Percentiles rank a stretch among this genome's conserved stretches.
These are phyloP conservation scores for Whalleya microplaca DNA, from an alignment of 2,329 filamentous ascomycete species.

Conservation along the genomic window DNA sequence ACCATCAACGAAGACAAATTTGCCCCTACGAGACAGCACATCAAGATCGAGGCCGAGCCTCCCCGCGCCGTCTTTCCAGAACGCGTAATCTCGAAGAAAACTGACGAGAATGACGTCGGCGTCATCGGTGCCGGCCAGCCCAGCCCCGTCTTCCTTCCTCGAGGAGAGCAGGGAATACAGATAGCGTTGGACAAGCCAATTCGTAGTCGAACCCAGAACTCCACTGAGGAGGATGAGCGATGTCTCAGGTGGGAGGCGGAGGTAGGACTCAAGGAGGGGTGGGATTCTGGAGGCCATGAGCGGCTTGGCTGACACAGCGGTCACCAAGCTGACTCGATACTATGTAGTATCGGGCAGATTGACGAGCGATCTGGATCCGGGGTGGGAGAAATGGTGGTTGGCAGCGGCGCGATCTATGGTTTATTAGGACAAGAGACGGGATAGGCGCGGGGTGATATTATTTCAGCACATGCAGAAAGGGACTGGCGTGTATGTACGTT, in stretches of 20 bases:
- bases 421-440: constrained; percentile 5
- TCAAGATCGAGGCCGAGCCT: constrained; percentile 76
- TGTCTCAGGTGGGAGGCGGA: constrained; percentile 58
- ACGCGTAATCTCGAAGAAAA: constrained; percentile 76
- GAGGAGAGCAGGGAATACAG: constrained; percentile 50
- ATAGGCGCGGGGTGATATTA: constrained; percentile 8
- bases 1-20: constrained; percentile 77
- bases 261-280: constrained; percentile 66
- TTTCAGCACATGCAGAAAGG: background rate
- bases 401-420: background rate
- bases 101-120: constrained; percentile 74
- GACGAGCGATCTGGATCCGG: constrained; percentile 1
- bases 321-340: constrained; percentile 2
- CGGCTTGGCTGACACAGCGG: constrained; percentile 9
- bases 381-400: background rate
- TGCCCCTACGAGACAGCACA: constrained; percentile 56
- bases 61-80: constrained; percentile 75
- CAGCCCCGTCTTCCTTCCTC: constrained; percentile 28
- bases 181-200: constrained; percentile 67
- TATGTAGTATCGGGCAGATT: constrained; percentile 1
- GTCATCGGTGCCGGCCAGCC: constrained; percentile 34
- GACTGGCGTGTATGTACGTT: background rate
- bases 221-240: constrained; percentile 70
- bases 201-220: constrained; percentile 65
- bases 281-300: constrained; percentile 59